phyloP scores from a whole-genome alignment of 176 grass and related monocot genomes.

The Musa troglodytarum region DNA sequence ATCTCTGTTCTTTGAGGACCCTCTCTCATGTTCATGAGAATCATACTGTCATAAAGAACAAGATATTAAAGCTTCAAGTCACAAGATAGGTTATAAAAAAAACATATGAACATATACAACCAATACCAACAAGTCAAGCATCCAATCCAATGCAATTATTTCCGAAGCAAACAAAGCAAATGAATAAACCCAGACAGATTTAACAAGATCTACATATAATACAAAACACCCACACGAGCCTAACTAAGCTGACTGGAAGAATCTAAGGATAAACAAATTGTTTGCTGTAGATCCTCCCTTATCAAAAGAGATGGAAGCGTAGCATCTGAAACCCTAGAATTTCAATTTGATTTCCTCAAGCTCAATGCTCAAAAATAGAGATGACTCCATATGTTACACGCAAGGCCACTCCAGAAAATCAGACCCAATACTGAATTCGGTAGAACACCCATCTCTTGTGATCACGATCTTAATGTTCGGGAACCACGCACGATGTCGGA shows the following conservation, averaged over 20 bases:
- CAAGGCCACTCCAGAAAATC: neutral
- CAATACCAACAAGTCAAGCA: too few relatives aligned
- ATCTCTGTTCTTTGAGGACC: slow-evolving; percentile 59
- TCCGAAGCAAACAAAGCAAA: too few relatives aligned
- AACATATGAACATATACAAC: neutral
- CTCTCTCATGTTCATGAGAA: slow-evolving; percentile 39
- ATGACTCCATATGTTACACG: neutral
- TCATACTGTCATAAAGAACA: slow-evolving; percentile 23
- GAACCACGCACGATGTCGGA: neutral
- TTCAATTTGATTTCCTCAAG: neutral
- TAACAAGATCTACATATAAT: too few relatives aligned
- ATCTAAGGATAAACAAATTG: too few relatives aligned
- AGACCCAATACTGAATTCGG: neutral
- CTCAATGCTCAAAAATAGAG: neutral
- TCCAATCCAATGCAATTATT: too few relatives aligned
- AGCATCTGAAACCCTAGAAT: neutral
- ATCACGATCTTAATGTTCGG: neutral
- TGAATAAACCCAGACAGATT: too few relatives aligned
- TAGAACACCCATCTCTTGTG: neutral
- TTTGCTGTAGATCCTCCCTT: too few relatives aligned
- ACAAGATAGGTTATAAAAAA: neutral
- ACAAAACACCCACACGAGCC: too few relatives aligned
- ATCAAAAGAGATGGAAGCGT: neutral
- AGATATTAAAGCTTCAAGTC: neutral
- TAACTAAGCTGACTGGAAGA: too few relatives aligned